phyloP scores from a whole-genome alignment of 2,329 filamentous ascomycete species.

The Colletotrichum shisoi region DNA sequence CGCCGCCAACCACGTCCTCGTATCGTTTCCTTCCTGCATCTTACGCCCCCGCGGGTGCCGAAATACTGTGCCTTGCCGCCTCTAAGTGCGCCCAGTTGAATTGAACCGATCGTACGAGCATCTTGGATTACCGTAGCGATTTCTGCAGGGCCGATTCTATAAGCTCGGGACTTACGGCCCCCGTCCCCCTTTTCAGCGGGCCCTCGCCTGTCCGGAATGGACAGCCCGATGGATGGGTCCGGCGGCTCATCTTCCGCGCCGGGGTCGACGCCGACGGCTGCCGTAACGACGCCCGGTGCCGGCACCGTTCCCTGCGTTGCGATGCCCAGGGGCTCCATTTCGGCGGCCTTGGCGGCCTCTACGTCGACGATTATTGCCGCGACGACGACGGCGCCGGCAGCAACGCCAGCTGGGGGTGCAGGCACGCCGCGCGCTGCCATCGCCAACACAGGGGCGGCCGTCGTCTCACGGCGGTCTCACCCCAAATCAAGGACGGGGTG shows the following conservation, averaged over 20 bases:
- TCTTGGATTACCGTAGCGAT: not conserved
- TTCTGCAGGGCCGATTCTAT: conserved; percentile 9
- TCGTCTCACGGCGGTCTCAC: conserved; percentile 59
- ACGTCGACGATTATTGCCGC: conserved; percentile 15
- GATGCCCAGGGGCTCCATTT: conserved; percentile 5
- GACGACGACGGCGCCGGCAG: conserved; percentile 12
- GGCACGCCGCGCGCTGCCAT: conserved; percentile 9
- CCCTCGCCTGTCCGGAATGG: conserved; percentile 22
- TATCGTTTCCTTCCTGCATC: conserved; percentile 31
- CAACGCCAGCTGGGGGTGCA: conserved; percentile 4
- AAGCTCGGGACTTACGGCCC: conserved; percentile 1
- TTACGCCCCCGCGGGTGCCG: conserved; percentile 12
- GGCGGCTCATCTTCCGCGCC: conserved; percentile 33
- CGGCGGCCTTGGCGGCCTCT: conserved; percentile 14
- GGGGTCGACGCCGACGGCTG: conserved; percentile 35
- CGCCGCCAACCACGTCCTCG: conserved; percentile 33
- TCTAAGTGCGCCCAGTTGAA: conserved; percentile 7
- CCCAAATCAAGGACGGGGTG: conserved; percentile 64
- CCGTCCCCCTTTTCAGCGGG: not conserved
- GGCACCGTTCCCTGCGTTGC: not conserved
- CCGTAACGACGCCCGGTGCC: conserved; percentile 28
- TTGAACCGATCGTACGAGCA: conserved; percentile 4
- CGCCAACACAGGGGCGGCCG: conserved; percentile 13
- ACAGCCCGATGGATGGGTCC: conserved; percentile 38
- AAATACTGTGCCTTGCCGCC: conserved; percentile 17